Conservation (phyloP, 2,329 filamentous ascomycete species). For the Talaromyces sp. region DNA sequence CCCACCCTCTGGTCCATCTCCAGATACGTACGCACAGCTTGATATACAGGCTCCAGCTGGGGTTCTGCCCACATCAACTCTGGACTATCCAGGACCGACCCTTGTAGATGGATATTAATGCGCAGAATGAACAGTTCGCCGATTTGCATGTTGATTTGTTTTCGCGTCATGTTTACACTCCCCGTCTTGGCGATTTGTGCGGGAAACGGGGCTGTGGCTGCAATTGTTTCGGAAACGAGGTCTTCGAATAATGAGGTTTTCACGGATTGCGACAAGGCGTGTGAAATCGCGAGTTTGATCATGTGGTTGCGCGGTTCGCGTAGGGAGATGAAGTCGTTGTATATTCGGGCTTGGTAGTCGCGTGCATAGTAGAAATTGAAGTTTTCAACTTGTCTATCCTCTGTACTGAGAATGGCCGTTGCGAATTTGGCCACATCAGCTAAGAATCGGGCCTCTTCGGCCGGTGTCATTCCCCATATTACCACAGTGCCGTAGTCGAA, state of each 20-base stretch:
- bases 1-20: slow-evolving; percentile 97
- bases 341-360: slow-evolving; percentile 96
- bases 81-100: slow-evolving; percentile 90
- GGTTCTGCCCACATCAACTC: slow-evolving; percentile 99
- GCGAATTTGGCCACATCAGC: slow-evolving; percentile 95
- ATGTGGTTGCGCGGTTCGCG: slow-evolving; percentile 95
- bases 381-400: slow-evolving; percentile 90
- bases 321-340: slow-evolving; percentile 97
- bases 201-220: slow-evolving; percentile 87
- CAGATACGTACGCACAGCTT: slow-evolving; percentile 88
- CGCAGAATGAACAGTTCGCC: slow-evolving; percentile 95
- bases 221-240: slow-evolving; percentile 86
- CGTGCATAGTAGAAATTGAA: slow-evolving; percentile 99
- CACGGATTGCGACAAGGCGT: slow-evolving; percentile 90
- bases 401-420: slow-evolving; percentile 76
- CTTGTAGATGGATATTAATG: slow-evolving; percentile 97
- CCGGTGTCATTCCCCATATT: slow-evolving; percentile 94
- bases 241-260: slow-evolving; percentile 98
- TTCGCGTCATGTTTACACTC: slow-evolving; percentile 79
- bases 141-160: slow-evolving; percentile 98
- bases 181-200: slow-evolving; percentile 88
- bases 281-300: slow-evolving; percentile 94
- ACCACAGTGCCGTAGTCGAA: slow-evolving; percentile 98
- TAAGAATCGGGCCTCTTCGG: slow-evolving; percentile 82
- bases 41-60: slow-evolving; percentile 91